Evolutionary conservation across 257 asterid species (phyloP).

Genomic region (Parsonsia alboflavescens): DNA sequence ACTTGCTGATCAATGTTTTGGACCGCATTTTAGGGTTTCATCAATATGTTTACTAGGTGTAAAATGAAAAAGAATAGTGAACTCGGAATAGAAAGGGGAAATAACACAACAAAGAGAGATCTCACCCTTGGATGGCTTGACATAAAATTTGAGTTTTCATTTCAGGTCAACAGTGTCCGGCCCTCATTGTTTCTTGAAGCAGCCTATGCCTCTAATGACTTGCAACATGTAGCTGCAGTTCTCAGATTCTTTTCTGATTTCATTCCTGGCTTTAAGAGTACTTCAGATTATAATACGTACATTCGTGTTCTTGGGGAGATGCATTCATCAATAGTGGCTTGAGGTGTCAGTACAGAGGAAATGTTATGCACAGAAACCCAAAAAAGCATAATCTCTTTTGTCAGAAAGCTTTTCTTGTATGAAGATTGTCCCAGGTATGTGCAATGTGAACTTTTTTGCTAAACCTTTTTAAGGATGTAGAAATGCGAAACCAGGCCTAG

Average conservation of each 20-base stretch:
- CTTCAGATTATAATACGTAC: slow-evolving; percentile 53
- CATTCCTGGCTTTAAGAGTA: slow-evolving; percentile 76
- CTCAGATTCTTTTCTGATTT: slow-evolving; percentile 82
- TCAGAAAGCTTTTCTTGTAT: not conserved
- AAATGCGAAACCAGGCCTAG: not conserved
- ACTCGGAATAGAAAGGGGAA: not conserved
- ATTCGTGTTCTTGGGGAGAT: slow-evolving; percentile 48
- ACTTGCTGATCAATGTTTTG: not conserved
- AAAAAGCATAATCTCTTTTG: not conserved
- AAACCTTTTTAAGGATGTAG: not conserved
- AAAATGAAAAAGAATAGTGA: not conserved
- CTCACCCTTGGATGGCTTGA: not conserved
- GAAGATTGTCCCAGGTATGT: not conserved
- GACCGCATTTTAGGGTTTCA: not conserved
- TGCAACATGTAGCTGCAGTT: slow-evolving; percentile 79
- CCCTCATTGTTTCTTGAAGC: slow-evolving; percentile 92
- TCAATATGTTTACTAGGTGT: not conserved
- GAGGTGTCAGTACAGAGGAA: not conserved
- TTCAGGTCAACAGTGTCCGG: slow-evolving; percentile 74
- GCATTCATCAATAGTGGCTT: slow-evolving; percentile 31
- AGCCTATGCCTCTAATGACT: slow-evolving; percentile 68
- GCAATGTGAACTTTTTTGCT: not conserved
- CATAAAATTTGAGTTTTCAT: slow-evolving; percentile 8
- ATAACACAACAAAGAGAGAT: not conserved
- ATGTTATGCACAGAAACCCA: not conserved